Evolutionary conservation across 78 protist genomes (phyloP), one percentile per base, ranked within the genome.

Genomic region (Cavenderia fasciculata): DNA sequence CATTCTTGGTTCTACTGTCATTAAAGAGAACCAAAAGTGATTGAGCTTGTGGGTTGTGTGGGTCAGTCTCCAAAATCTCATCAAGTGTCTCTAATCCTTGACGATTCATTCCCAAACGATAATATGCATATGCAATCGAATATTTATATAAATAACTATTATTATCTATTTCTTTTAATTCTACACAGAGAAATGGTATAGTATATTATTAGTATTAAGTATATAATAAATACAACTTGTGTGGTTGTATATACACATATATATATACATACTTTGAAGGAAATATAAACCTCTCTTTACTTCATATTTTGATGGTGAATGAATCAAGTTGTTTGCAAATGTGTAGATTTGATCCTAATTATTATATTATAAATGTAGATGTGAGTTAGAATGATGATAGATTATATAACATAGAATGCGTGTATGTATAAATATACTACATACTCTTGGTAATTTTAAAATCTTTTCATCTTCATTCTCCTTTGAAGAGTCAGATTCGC

Each of bases 41-140:
- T 82, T 43, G 47, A 14, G 66, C 90, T 31, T 82, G 90, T 40
- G 90, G 90, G 73, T 82, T 82, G 49, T 82, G 90, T 68, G 74
- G 90, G 56, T 82, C 90, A 0, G 76, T 82, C 23, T 59, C 12
- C 6, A 82, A 43, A 33, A 82, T 68, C 25, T 82, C 90, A 33
- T 82, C 78, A 19, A 82, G 44, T 44, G 38, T 2, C 44, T 82
- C 71, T 16, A 82, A 33, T 44, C 90, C 90, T 25, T 82, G 59
- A 18, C 7, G 59, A 68, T 82, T 82, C 21, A 56, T 52, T n/a
- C 66, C 66, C 4, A 82, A 56, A 41, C 90, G 34, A 82, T 82
- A 82, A 44, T 74, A 82, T 4, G 90, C 90, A 47, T 43, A 82
- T 34, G 90, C 74, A 33, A 27, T 49, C 23, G 59, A 66, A 44